A percentile compares a stretch with the other conserved stretches of the same genome.
Conservation (phyloP, 1,284 basidiomycete genomes). For the Marasmius tenuissimus region DNA sequence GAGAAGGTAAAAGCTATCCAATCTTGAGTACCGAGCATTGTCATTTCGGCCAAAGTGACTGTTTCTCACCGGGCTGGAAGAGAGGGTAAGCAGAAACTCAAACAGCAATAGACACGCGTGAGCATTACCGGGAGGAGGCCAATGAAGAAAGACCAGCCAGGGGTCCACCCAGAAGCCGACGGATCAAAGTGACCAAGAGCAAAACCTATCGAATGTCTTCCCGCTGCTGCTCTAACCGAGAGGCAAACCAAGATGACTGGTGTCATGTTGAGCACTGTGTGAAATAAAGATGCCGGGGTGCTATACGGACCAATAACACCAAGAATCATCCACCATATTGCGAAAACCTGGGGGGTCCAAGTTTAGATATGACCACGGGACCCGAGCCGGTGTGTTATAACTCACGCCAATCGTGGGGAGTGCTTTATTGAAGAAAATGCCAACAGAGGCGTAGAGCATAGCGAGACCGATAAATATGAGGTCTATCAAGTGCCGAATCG, state of each 20-base stretch:
- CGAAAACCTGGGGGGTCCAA: slow-evolving; percentile 36
- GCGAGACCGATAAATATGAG: slow-evolving; percentile 51
- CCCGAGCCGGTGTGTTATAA: neutral
- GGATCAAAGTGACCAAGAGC: slow-evolving; percentile 50
- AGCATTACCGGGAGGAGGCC: slow-evolving; percentile 48
- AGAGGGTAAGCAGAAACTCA: neutral
- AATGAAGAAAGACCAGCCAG: slow-evolving; percentile 60
- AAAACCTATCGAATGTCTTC: slow-evolving; percentile 45
- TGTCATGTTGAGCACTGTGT: neutral
- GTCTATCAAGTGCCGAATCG: slow-evolving; percentile 29
- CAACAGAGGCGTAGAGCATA: slow-evolving; percentile 38
- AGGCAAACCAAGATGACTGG: slow-evolving; percentile 45
- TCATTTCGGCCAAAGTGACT: too few relatives aligned
- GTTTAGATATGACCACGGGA: neutral
- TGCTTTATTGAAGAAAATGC: slow-evolving; percentile 46
- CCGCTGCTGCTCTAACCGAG: slow-evolving; percentile 47
- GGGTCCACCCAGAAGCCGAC: slow-evolving; percentile 52
- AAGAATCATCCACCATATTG: slow-evolving; percentile 52
- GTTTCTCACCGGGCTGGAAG: slow-evolving; percentile 34
- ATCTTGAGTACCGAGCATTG: neutral
- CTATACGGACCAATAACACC: slow-evolving; percentile 44
- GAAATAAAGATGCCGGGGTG: neutral
- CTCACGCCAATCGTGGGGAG: slow-evolving; percentile 50
- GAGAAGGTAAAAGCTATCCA: slow-evolving; percentile 52
- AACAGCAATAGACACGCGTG: neutral